phyloP scores from a whole-genome alignment of 139 green algal genomes.

The Micractinium sp. region DNA sequence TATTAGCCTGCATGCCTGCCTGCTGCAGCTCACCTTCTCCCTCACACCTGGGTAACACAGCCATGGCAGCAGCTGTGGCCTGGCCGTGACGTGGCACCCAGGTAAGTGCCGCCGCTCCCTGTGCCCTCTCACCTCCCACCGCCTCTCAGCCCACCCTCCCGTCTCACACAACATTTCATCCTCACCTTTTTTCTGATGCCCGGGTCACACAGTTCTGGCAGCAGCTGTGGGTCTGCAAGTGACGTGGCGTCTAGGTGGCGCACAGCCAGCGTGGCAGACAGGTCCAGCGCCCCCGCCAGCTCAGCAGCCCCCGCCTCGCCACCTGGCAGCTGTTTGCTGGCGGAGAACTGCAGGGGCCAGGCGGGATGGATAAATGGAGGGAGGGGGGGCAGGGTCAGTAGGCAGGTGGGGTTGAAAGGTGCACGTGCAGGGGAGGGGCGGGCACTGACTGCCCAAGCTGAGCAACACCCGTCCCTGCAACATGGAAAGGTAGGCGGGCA shows the following conservation, averaged over 20 bases:
- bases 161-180: no score
- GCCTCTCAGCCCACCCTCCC: no score
- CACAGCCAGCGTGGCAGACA: neutral
- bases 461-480: no score
- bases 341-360: neutral
- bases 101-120: no score
- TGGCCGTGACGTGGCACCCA: no score
- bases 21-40: no score
- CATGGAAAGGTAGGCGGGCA: neutral
- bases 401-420: neutral
- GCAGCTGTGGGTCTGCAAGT: neutral
- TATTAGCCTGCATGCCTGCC: no score
- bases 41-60: no score
- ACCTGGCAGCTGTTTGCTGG: slow-evolving; percentile 22
- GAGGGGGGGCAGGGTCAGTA: neutral
- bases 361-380: neutral
- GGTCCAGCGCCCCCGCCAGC: neutral
- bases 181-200: no score
- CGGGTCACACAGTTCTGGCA: neutral
- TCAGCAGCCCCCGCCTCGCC: neutral
- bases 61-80: no score
- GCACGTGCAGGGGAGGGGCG: neutral
- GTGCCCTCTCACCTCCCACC: no score
- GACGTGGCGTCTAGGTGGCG: neutral
- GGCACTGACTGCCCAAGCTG: neutral